Conservation (phyloP, 176 grass and related monocot species). For the Olyra latifolia region DNA sequence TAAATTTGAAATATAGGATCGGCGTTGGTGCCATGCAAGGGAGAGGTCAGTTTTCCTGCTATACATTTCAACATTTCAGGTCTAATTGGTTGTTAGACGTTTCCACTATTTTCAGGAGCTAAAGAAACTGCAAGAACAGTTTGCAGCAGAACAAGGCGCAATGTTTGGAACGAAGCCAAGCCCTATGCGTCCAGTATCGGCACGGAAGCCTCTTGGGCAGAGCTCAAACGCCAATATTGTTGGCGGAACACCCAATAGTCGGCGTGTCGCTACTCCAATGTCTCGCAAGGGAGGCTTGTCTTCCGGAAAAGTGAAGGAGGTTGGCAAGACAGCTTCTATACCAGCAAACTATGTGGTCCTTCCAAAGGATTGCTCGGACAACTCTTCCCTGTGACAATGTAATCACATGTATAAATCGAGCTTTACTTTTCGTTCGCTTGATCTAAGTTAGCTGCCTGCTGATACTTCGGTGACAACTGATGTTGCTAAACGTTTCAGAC, state of each 20-base stretch:
- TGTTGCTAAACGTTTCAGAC: not conserved
- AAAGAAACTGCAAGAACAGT: slow-evolving; percentile 88
- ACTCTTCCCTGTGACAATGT: slow-evolving; percentile 37
- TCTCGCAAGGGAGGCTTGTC: slow-evolving; percentile 50
- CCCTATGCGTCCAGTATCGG: slow-evolving; percentile 53
- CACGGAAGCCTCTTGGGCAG: slow-evolving; percentile 85
- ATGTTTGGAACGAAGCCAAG: slow-evolving; percentile 67
- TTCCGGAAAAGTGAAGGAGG: slow-evolving; percentile 60
- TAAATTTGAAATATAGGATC: not conserved
- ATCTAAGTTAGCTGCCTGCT: slow-evolving; percentile 40
- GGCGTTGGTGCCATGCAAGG: not conserved
- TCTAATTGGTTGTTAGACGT: not conserved
- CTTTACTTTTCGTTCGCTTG: slow-evolving; percentile 17
- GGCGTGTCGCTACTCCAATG: slow-evolving; percentile 49
- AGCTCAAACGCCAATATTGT: slow-evolving; percentile 67
- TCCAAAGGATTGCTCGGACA: slow-evolving; percentile 56
- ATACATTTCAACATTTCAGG: not conserved
- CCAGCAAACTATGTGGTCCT: slow-evolving; percentile 78
- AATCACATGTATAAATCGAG: slow-evolving; percentile 8
- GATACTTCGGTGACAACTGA: slow-evolving; percentile 19
- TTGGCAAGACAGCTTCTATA: slow-evolving; percentile 34
- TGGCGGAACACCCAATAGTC: slow-evolving; percentile 50
- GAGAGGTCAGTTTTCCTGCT: not conserved
- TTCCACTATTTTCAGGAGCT: slow-evolving; percentile 59
- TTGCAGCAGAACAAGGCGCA: slow-evolving; percentile 60